Conservation (phyloP, 139 green algal species). For the Tetraselmis striata region DNA sequence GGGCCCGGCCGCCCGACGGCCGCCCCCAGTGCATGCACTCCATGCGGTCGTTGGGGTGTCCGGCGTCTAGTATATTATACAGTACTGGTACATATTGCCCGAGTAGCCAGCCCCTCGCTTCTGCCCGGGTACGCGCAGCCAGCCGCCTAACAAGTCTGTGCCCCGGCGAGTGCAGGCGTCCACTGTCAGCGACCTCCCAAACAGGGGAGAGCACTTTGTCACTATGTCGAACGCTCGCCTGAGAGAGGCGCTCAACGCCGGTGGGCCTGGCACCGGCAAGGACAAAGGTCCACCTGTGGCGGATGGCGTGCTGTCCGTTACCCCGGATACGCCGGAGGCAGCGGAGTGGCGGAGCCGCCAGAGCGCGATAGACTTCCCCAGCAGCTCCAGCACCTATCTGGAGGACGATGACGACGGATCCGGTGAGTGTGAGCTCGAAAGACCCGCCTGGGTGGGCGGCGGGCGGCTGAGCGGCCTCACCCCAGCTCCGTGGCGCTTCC, state of each 20-base stretch:
- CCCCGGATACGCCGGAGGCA: slow-evolving; percentile 69
- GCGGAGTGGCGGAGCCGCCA: slow-evolving; percentile 51
- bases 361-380: slow-evolving; percentile 52
- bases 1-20: too few relatives aligned
- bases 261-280: slow-evolving; percentile 37
- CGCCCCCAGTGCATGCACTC: too few relatives aligned
- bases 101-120: too few relatives aligned
- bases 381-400: slow-evolving; percentile 57
- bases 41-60: too few relatives aligned
- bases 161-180: too few relatives aligned
- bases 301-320: slow-evolving; percentile 72
- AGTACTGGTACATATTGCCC: too few relatives aligned
- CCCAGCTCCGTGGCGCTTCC: not conserved
- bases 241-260: slow-evolving; percentile 50
- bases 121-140: too few relatives aligned
- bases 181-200: too few relatives aligned
- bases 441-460: not conserved
- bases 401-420: slow-evolving; percentile 62
- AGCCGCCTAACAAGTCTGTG: too few relatives aligned
- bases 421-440: not conserved
- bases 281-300: slow-evolving; percentile 59
- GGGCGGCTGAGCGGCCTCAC: not conserved
- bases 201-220: too few relatives aligned
- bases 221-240: slow-evolving; percentile 37
- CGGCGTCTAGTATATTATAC: too few relatives aligned